Evolutionary conservation across 2,329 filamentous ascomycete species (phyloP).

Genomic region (Paramyrothecium sp.): DNA sequence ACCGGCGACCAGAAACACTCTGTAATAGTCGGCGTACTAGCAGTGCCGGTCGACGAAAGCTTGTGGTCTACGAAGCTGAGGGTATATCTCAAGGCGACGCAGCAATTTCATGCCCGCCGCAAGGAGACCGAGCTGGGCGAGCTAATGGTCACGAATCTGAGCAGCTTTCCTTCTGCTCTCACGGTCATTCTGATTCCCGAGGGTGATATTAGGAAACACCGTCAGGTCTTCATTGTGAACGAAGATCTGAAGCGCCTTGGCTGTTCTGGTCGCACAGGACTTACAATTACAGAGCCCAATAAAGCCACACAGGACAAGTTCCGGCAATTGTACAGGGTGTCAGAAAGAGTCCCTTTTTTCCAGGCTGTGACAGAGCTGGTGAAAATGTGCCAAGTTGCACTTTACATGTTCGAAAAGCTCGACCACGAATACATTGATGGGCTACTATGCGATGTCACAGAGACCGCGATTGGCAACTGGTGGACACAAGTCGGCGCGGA

Average conservation of each 20-base stretch:
- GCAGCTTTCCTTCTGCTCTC: slow-evolving; percentile 85
- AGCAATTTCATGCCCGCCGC: slow-evolving; percentile 79
- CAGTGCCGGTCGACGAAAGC: slow-evolving; percentile 75
- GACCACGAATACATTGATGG: slow-evolving; percentile 90
- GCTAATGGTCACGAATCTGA: slow-evolving; percentile 91
- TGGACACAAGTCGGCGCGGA: slow-evolving; percentile 93
- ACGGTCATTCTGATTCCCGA: slow-evolving; percentile 90
- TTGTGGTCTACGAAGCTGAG: slow-evolving; percentile 77
- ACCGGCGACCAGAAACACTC: slow-evolving; percentile 81
- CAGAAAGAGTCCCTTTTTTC: slow-evolving; percentile 75
- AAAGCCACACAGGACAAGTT: slow-evolving; percentile 88
- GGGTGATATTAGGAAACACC: slow-evolving; percentile 77
- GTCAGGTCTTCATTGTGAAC: slow-evolving; percentile 87
- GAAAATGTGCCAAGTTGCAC: slow-evolving; percentile 84
- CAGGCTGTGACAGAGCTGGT: slow-evolving; percentile 84
- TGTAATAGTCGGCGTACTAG: slow-evolving; percentile 77
- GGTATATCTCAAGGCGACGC: slow-evolving; percentile 82
- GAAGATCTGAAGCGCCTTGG: slow-evolving; percentile 90
- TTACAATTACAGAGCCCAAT: slow-evolving; percentile 76
- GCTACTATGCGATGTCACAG: slow-evolving; percentile 88
- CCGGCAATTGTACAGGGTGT: slow-evolving; percentile 83
- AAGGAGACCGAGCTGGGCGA: slow-evolving; percentile 81
- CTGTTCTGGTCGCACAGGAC: slow-evolving; percentile 84
- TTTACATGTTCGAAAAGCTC: slow-evolving; percentile 84
- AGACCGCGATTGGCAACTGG: slow-evolving; percentile 88